Base-by-base conservation (phyloP, 2,329 filamentous ascomycete species). In the Nemania bipapillata region DNA sequence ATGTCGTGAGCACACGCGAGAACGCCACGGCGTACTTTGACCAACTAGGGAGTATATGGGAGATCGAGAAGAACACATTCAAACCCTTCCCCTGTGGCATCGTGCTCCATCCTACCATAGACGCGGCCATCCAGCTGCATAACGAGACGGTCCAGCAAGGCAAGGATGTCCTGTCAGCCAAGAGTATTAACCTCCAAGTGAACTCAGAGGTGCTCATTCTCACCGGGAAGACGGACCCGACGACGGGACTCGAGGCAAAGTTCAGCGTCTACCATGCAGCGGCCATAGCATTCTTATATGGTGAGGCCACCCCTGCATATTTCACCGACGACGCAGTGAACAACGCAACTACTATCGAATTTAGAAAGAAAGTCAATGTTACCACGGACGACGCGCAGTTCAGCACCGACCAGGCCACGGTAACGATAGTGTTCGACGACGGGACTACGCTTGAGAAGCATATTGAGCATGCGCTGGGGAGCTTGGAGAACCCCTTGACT, bases 31-130 rank as follows among this genome's bases (percentile, higher is more conserved):
- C 83, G 20, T 77, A 77, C 32, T 74, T 81, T 6, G 78, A 77
- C 42, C 78, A 81, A 66, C 73, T 84, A 40, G 79, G 73, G 1
- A 63, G 65, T 65, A 49, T 72, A 1, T 87, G 85, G 85, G 85
- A 87, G 77, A 83, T 85, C 8, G 78, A 82, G 72, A 81, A 81
- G 70, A 87, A 87, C 69, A 82, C 83, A 1, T 87, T 87, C 77
- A 87, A 88, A 73, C 86, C 85, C 0, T 88, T 85, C 68, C 85
- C 86, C 0, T 87, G 86, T 74, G 86, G 85, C 0, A 87, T 87
- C 67, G 84, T 87, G 0, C 84, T 86, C 69, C 86, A 88, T 74
- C 85, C 86, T 0, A 79, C 83, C 3, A 87, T 88, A 64, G 85
- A 88, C 73, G 85, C 77, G 2, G 84, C 82, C 68, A 82, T 83